Conservation (phyloP, 192 early-diverging fungal species). For the Backusella liffmaniae region DNA sequence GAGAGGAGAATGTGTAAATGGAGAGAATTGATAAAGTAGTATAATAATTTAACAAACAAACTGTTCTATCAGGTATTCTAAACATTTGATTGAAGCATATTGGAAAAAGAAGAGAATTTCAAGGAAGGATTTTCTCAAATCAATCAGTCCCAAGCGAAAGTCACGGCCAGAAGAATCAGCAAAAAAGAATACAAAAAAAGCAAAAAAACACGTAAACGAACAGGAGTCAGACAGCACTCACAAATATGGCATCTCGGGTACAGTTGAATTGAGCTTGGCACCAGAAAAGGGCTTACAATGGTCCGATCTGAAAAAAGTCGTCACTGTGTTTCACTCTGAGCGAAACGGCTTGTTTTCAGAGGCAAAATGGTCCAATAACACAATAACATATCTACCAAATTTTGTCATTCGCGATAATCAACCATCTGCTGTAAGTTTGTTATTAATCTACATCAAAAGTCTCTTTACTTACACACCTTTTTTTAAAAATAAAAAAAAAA, state of each 20-base stretch:
- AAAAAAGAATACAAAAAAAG: neutral
- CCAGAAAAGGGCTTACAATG: neutral
- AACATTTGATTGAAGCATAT: neutral
- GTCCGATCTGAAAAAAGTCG: neutral
- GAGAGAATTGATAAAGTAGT: too few species aligned
- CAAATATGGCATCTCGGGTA: neutral
- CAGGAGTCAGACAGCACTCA: neutral
- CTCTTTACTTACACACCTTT: neutral
- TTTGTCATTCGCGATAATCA: neutral
- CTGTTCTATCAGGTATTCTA: neutral
- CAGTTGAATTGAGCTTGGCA: neutral
- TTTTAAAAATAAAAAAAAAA: neutral
- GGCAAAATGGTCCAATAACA: neutral
- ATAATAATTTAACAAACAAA: too few species aligned
- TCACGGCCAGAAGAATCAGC: neutral
- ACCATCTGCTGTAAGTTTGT: neutral
- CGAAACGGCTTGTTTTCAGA: neutral
- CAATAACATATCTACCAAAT: neutral
- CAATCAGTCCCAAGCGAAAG: neutral
- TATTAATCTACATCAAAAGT: neutral
- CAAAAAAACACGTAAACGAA: neutral
- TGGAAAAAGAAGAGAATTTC: neutral
- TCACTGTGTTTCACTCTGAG: neutral
- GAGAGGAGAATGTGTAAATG: neutral
- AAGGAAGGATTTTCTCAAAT: neutral